Percentiles rank a stretch among this genome's conserved stretches.
phyloP scores from a whole-genome alignment of 257 asterid genomes.

The Lavandula angustifolia region DNA sequence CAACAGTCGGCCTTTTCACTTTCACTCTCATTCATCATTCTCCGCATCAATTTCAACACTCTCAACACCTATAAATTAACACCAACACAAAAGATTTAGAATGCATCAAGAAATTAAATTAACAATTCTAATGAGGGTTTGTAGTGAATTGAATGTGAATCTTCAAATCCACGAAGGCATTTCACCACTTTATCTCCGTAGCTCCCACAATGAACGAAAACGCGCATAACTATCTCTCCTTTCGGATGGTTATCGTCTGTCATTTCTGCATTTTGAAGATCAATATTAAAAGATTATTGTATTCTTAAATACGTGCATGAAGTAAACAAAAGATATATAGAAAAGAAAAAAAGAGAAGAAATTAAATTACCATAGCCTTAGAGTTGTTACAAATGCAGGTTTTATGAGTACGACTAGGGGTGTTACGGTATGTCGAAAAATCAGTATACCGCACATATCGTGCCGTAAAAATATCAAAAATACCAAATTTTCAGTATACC shows the following conservation, averaged over 20 bases:
- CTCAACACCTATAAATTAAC: constrained; percentile 53
- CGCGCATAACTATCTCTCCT: constrained; percentile 41
- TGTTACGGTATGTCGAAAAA: too few species aligned
- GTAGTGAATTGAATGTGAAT: background rate
- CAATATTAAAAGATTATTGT: background rate
- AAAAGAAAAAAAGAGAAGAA: background rate
- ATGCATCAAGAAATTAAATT: background rate
- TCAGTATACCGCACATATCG: too few species aligned
- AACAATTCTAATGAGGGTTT: too few species aligned
- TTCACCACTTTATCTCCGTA: constrained; percentile 39
- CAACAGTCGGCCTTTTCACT: constrained; percentile 56
- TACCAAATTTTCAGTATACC: too few species aligned
- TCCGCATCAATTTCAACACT: constrained; percentile 51
- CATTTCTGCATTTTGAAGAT: background rate
- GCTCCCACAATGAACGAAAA: constrained; percentile 53
- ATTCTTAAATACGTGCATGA: background rate
- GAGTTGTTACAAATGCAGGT: constrained; percentile 2
- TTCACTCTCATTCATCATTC: constrained; percentile 49
- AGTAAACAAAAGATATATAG: too few species aligned
- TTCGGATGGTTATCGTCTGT: constrained; percentile 10
- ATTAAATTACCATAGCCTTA: background rate
- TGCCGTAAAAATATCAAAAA: too few species aligned
- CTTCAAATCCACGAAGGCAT: constrained; percentile 46
- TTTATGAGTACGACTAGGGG: background rate
- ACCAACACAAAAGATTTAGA: too few species aligned